These are phyloP conservation scores for Breynia disticha DNA, from an alignment of 441 rosid genomes.

Conservation along the genomic window DNA sequence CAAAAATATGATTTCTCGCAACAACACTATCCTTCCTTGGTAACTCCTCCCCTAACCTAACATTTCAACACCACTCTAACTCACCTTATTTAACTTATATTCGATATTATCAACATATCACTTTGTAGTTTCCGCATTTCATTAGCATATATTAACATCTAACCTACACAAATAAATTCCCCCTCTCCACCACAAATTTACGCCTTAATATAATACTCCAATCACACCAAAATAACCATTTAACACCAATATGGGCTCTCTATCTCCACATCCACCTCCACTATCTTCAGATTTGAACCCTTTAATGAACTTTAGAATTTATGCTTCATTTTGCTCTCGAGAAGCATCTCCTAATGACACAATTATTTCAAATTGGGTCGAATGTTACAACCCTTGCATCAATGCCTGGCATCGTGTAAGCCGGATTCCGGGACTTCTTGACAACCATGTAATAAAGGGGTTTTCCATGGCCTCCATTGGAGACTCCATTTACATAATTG, in stretches of 20 bases:
- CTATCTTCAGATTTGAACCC: not conserved
- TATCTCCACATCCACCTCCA: conserved; percentile 7
- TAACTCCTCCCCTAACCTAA: too few relatives aligned
- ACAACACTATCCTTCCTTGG: too few relatives aligned
- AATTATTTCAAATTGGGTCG: conserved; percentile 28
- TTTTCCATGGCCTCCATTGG: conserved; percentile 29
- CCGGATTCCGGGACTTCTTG: conserved; percentile 18
- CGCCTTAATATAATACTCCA: not conserved
- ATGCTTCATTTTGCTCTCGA: conserved; percentile 22
- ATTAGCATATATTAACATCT: too few relatives aligned
- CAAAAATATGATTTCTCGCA: too few relatives aligned
- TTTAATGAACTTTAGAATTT: conserved; percentile 12
- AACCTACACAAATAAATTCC: not conserved
- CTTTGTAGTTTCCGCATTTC: too few relatives aligned
- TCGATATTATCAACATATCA: too few relatives aligned
- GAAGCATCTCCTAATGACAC: conserved; percentile 8
- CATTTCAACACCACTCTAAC: too few relatives aligned
- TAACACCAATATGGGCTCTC: conserved; percentile 17
- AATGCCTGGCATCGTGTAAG: conserved; percentile 22
- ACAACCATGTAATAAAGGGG: conserved; percentile 25
- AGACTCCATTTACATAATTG: conserved; percentile 23
- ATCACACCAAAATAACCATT: not conserved
- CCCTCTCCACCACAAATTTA: not conserved
- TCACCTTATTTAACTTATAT: too few relatives aligned
- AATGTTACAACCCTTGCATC: conserved; percentile 18